Percentiles rank a stretch among this genome's conserved stretches.
phyloP scores from a whole-genome alignment of 192 early-diverging fungal species.

The Chytriomyces hyalinus region DNA sequence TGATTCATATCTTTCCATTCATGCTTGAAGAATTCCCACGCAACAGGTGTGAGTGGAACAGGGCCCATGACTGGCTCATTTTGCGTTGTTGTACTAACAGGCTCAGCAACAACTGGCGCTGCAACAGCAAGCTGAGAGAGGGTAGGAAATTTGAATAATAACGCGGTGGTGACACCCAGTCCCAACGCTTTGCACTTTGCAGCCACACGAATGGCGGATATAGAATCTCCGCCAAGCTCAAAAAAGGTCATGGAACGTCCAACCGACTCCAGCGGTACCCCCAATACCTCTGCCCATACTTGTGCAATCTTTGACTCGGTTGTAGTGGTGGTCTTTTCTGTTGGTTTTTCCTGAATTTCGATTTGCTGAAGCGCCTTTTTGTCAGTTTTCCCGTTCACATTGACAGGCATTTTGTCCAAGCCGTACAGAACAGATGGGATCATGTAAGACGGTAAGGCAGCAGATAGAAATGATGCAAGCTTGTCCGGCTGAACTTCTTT shows the following conservation, averaged over 20 bases:
- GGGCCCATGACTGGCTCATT: no score
- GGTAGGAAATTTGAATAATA: no score
- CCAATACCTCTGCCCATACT: no score
- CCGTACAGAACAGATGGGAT: conserved; percentile 23
- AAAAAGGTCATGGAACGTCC: conserved; percentile 39
- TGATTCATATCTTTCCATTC: no score
- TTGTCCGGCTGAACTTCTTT: not conserved
- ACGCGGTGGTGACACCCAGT: no score
- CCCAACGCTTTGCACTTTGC: not conserved
- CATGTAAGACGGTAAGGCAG: conserved; percentile 46
- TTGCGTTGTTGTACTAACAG: no score
- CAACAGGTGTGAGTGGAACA: no score
- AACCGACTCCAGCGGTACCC: not conserved
- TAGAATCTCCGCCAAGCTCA: conserved; percentile 49
- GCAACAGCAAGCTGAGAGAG: no score
- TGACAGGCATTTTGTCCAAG: conserved; percentile 42
- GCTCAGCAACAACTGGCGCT: no score
- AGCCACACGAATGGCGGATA: conserved; percentile 26
- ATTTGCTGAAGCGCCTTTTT: not conserved
- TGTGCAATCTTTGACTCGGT: no score
- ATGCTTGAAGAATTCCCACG: no score
- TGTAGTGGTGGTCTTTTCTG: no score
- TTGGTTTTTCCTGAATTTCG: not conserved
- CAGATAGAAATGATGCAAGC: not conserved
- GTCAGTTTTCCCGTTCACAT: conserved; percentile 34